Conservation (phyloP, 2,329 filamentous ascomycete species). For the Blastomyces silverae region DNA sequence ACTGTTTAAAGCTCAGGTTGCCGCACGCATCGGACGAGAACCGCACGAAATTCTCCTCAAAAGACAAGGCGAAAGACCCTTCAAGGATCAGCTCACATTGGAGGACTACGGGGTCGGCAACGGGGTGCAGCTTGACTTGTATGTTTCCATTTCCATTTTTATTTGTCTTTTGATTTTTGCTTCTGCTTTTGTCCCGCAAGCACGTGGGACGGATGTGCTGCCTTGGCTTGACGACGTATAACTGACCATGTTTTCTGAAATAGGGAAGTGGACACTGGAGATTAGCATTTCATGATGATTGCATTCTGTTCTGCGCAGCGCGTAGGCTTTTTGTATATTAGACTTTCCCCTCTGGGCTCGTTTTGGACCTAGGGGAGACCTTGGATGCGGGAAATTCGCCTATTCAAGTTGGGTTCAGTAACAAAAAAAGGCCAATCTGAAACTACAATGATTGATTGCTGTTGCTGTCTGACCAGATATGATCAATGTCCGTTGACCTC, state of each 20-base stretch:
- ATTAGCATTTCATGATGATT: conserved; percentile 27
- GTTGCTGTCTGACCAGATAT: background rate
- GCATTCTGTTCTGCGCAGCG: conserved; percentile 15
- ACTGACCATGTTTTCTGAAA: conserved; percentile 24
- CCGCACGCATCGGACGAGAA: conserved; percentile 78
- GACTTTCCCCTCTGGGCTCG: background rate
- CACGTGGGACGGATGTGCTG: background rate
- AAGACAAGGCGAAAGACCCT: conserved; percentile 83
- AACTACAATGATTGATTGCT: background rate
- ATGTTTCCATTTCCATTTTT: conserved; percentile 25
- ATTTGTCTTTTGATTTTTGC: background rate
- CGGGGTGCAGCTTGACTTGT: conserved; percentile 59
- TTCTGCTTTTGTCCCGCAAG: background rate
- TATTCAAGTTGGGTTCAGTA: background rate
- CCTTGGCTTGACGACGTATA: conserved; percentile 10
- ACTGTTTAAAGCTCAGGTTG: conserved; percentile 86
- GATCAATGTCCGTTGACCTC: background rate
- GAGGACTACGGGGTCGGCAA: conserved; percentile 93
- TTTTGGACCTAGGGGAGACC: background rate
- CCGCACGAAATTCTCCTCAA: conserved; percentile 88
- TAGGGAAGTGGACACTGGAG: conserved; percentile 45
- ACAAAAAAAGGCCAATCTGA: background rate
- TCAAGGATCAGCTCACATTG: conserved; percentile 81
- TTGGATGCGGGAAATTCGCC: background rate
- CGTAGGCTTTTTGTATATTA: conserved; percentile 9